These are phyloP conservation scores for Limtongia smithiae DNA, from an alignment of 805 yeast genomes.

Conservation along the genomic window DNA sequence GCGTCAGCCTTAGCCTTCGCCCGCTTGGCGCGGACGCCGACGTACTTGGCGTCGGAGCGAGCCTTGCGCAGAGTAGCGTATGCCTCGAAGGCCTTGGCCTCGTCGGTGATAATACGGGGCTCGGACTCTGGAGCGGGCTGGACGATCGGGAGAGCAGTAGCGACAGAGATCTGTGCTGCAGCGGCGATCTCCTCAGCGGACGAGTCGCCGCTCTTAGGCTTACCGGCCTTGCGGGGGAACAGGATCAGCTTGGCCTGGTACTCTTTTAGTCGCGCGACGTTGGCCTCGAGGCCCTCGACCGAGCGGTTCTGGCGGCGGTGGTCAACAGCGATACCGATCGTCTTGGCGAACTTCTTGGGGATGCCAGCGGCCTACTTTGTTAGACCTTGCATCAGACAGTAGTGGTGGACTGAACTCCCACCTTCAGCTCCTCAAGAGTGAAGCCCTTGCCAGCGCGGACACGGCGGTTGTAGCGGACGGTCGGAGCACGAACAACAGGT, in stretches of 20 bases:
- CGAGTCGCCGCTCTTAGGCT: slow-evolving; percentile 47
- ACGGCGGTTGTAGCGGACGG: slow-evolving; percentile 98
- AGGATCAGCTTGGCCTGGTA: slow-evolving; percentile 93
- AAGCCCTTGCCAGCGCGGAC: slow-evolving; percentile 99
- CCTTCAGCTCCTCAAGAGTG: slow-evolving; percentile 93
- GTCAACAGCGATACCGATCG: slow-evolving; percentile 98
- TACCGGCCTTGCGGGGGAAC: slow-evolving; percentile 86
- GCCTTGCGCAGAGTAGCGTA: slow-evolving; percentile 94
- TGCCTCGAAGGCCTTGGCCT: slow-evolving; percentile 70
- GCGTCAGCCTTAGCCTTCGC: slow-evolving; percentile 97
- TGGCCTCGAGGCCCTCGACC: slow-evolving; percentile 88
- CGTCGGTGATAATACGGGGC: slow-evolving; percentile 79
- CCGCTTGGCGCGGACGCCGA: slow-evolving; percentile 97
- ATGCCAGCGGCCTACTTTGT: slow-evolving; percentile 93
- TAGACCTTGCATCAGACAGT: too few relatives aligned
- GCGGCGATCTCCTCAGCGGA: slow-evolving; percentile 61
- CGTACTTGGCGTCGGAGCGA: slow-evolving; percentile 87
- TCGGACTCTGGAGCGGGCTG: slow-evolving; percentile 69
- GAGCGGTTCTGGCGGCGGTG: slow-evolving; percentile 99
- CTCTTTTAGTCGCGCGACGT: slow-evolving; percentile 94
- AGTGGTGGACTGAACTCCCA: background rate
- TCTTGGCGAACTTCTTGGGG: slow-evolving; percentile 92
- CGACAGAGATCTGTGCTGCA: slow-evolving; percentile 55
- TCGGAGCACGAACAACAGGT: slow-evolving; percentile 98
- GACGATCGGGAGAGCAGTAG: slow-evolving; percentile 87